phyloP scores from a whole-genome alignment of 495 filamentous ascomycete species.

The Penicillium roqueforti region DNA sequence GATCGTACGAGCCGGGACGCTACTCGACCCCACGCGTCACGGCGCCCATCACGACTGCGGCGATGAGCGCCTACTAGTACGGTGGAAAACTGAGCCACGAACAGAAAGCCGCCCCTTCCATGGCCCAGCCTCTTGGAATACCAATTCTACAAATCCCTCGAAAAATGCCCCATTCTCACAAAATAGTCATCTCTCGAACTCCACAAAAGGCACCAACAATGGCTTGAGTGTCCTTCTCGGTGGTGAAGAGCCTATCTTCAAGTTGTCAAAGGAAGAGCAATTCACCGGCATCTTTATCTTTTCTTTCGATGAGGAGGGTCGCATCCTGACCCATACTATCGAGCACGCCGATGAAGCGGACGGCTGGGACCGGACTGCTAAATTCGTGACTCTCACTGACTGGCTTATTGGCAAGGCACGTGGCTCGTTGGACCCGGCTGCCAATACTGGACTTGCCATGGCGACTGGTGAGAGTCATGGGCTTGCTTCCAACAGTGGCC shows the following conservation, averaged over 20 bases:
- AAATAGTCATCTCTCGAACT: conserved; percentile 17
- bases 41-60: conserved; percentile 36
- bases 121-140: conserved; percentile 2
- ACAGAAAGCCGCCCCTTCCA: conserved; percentile 30
- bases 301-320: conserved; percentile 87
- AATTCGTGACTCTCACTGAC: conserved; percentile 81
- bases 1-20: conserved; percentile 58
- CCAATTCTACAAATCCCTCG: background rate
- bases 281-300: conserved; percentile 81
- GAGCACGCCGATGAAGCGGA: conserved; percentile 82
- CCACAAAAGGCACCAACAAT: conserved; percentile 33
- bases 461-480: conserved; percentile 21
- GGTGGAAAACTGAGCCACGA: conserved; percentile 68
- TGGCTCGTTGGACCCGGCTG: conserved; percentile 41
- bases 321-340: conserved; percentile 82
- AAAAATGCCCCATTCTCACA: background rate
- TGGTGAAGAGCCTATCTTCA: conserved; percentile 66
- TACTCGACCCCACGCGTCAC: conserved; percentile 27
- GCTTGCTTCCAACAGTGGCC: background rate
- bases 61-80: conserved; percentile 77
- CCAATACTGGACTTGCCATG: conserved; percentile 33
- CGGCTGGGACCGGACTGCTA: conserved; percentile 63
- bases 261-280: conserved; percentile 57
- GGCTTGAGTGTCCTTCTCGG: conserved; percentile 43
- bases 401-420: conserved; percentile 72